Conservation (phyloP, 2,329 filamentous ascomycete genomes). For the Ophiostoma piceae region DNA sequence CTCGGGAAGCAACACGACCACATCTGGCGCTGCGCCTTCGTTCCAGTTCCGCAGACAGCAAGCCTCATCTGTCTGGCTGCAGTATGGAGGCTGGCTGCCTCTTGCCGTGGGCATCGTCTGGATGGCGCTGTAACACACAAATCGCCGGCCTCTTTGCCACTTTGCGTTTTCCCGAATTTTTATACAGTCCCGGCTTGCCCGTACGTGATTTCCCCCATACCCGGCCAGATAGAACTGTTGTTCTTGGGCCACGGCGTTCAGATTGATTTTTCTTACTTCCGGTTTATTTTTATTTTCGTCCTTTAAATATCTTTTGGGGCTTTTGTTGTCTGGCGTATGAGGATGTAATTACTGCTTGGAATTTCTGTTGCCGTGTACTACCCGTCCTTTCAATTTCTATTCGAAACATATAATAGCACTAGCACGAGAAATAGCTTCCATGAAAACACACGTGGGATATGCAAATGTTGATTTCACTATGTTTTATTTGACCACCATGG, state of each 20-base stretch:
- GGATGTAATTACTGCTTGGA: neutral
- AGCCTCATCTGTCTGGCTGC: slow-evolving; percentile 29
- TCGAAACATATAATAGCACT: neutral
- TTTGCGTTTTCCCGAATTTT: neutral
- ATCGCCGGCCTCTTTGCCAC: neutral
- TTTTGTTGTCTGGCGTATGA: neutral
- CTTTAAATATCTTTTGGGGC: neutral
- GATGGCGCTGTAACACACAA: slow-evolving; percentile 35
- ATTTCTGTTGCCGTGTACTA: neutral
- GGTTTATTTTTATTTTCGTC: neutral
- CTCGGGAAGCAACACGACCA: slow-evolving; percentile 30
- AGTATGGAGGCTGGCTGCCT: slow-evolving; percentile 40
- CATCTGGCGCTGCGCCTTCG: slow-evolving; percentile 31
- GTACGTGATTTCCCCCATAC: slow-evolving; percentile 4
- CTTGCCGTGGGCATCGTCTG: slow-evolving; percentile 38
- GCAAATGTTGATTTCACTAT: no score
- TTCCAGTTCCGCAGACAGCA: slow-evolving; percentile 30
- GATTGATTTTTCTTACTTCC: neutral
- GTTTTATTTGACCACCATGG: neutral
- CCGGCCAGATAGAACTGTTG: neutral
- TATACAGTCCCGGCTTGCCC: neutral
- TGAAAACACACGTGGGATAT: neutral
- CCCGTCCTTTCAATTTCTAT: neutral
- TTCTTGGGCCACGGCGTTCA: neutral
- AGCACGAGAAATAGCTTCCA: neutral